These are phyloP conservation scores for Jasminum sambac DNA, from an alignment of 257 asterid species.

Conservation along the genomic window DNA sequence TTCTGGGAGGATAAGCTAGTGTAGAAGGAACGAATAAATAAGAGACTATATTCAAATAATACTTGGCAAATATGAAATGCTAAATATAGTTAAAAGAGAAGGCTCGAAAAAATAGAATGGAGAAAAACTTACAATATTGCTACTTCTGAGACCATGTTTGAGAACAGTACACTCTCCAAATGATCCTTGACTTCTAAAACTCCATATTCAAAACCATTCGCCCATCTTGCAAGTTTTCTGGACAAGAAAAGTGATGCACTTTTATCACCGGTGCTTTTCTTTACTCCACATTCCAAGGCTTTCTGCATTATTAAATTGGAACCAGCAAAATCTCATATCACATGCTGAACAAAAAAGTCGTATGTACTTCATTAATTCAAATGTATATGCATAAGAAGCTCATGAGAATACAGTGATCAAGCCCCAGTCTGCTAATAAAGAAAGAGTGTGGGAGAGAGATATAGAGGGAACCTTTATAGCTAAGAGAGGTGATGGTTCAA, in stretches of 20 bases:
- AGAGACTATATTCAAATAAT: conserved; percentile 25
- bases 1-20: conserved; percentile 50
- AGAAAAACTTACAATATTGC: conserved; percentile 56
- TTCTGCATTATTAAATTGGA: conserved; percentile 48
- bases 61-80: conserved; percentile 16
- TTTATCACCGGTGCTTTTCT: conserved; percentile 57
- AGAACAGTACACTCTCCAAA: conserved; percentile 63
- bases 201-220: conserved; percentile 75
- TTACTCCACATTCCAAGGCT: conserved; percentile 81
- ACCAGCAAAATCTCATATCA: conserved; percentile 21
- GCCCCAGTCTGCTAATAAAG: conserved; percentile 5
- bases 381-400: conserved; percentile 3
- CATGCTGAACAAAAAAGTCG: neutral
- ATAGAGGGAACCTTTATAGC: conserved; percentile 62
- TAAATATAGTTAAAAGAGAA: conserved; percentile 19
- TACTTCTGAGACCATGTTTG: conserved; percentile 63
- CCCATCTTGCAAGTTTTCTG: conserved; percentile 56
- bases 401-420: neutral
- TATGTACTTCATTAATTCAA: conserved; percentile 1
- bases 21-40: conserved; percentile 20
- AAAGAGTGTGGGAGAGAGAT: conserved; percentile 16
- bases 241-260: conserved; percentile 79
- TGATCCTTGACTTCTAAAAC: conserved; percentile 81
- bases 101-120: conserved; percentile 4
- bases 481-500: conserved; percentile 85